Evolutionary conservation across 1,284 basidiomycete genomes (phyloP).

Genomic region (Volvariella surrecta): DNA sequence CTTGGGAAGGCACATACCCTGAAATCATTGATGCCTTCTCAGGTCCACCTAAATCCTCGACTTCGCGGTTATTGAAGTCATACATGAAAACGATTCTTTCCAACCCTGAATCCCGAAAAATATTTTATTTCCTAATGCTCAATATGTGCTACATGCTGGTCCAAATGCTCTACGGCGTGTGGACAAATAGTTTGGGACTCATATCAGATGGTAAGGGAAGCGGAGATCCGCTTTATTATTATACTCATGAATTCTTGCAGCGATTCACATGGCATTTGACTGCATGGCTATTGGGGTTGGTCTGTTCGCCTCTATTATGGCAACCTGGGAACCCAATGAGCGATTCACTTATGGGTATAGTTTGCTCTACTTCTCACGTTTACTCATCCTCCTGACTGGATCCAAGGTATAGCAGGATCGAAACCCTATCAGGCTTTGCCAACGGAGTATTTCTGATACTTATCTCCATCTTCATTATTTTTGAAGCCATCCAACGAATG

Average conservation of each 20-base stretch:
- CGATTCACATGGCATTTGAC: slow-evolving; percentile 99
- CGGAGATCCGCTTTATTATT: neutral
- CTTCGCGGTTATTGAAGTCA: slow-evolving; percentile 51
- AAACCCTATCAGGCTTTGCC: slow-evolving; percentile 96
- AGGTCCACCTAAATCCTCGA: slow-evolving; percentile 42
- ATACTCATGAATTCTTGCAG: slow-evolving; percentile 30
- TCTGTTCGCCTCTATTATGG: slow-evolving; percentile 94
- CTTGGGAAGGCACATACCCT: slow-evolving; percentile 46
- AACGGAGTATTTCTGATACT: slow-evolving; percentile 96
- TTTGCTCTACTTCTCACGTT: neutral
- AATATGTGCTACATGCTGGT: slow-evolving; percentile 96
- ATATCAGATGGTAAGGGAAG: slow-evolving; percentile 84
- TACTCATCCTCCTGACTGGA: slow-evolving; percentile 3
- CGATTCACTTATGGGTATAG: slow-evolving; percentile 90
- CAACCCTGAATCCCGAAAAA: slow-evolving; percentile 88
- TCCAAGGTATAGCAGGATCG: slow-evolving; percentile 88
- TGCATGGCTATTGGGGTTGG: slow-evolving; percentile 97
- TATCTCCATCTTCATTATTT: slow-evolving; percentile 97
- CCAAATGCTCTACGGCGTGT: slow-evolving; percentile 93
- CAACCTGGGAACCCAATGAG: slow-evolving; percentile 93
- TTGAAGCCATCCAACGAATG: slow-evolving; percentile 95
- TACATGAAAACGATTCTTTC: slow-evolving; percentile 86
- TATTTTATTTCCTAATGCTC: slow-evolving; percentile 94
- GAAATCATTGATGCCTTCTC: slow-evolving; percentile 33
- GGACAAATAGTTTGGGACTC: slow-evolving; percentile 95